Base-by-base conservation (phyloP, 2,329 filamentous ascomycete genomes). In the Pestalotiopsis sp. region DNA sequence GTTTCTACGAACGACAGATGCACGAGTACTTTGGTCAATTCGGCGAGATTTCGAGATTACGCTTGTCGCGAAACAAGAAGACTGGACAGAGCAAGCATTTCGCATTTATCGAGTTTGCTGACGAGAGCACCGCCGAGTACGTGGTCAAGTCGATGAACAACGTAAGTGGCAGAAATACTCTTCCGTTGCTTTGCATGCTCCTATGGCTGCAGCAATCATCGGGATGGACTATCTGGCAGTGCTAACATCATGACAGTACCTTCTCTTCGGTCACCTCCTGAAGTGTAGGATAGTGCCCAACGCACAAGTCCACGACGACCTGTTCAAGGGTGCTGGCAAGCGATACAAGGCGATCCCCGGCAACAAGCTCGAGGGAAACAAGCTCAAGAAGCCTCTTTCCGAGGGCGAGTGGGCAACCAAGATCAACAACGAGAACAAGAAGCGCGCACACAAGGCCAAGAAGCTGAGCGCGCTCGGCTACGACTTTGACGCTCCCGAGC, bases 1-100 rank as follows among this genome's bases (percentile, higher is more conserved):
- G 96, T 83, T 99, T 99, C 89, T 98, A 95, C 86, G 96, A 99
- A 83, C 89, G 94, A 76, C 92, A 98, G 83, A 97, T 99, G 92
- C 90, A 90, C 75, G 90, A 91, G 72, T 99, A 98, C 85, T 97
- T 98, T 78, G 89, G 90, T 67, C 96, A 99, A 81, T 99, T 99
- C 74, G 96, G 96, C 74, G 85, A 89, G 14, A 94, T 99, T 75
- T 89, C 85, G 66, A 90, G 83, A 68, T 86, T 98, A 68, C 91
- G 95, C 71, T 52, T 99, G 59, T 96, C 94, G 36, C 92, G 96
- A 75, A 98, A 97, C 86, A 94, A 93, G 82, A 92, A 92, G 80
- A 98, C 95, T 1, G 96, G 96, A 68, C 90, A 90, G 69, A 94
- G 92, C 79, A 97, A 96, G 85, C 96, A 98, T 85, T 97, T 92